Evolutionary conservation across 202 grass and related monocot species (phyloP), one percentile per base, ranked within the genome.

Genomic region (Eragrostis tef): DNA sequence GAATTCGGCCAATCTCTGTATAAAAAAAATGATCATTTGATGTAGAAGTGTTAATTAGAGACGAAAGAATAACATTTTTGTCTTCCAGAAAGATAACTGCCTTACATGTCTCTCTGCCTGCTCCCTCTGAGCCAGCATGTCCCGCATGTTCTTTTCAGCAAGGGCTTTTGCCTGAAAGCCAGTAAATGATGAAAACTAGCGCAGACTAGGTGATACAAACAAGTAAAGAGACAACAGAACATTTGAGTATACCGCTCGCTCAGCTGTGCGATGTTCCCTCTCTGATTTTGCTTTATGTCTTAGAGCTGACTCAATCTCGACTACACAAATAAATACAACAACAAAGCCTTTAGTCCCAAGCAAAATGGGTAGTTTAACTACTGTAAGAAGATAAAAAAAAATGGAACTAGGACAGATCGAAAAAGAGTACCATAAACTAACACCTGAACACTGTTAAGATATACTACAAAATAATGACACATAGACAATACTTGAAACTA

Each of bases 51-150:
- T 48, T 82, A 59, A 73, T 82, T 78, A 48, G 31, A 84, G 76
- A 82, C 79, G 39, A 17, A 45, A 15, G 74, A 61, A 56, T 7
- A 15, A 21, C 29, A n/a, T 64, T 49, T 68, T 71, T 66, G 2
- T 54, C 42, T 71, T 85, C 6, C 57, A 78, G 16, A 61, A 70
- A 49, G 80, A 53, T 67, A 47, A 79, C 14, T 73, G 45, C 50
- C 60, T 84, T 93, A 99, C 97, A 73, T 96, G 84, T 96, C 82
- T 90, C 77, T 96, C 97, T 70, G 93, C 78, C 45, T 94, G 90
- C 81, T 99, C 97, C 87, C 90, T 96, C 79, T 99, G 97, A 79
- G 67, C 89, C 82, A 99, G 73, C 88, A 96, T 86, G 64, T 96
- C 97, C 31, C 87, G 83, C 78, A 87, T 84, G 66, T 93, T 93